These are phyloP conservation scores for Leccinellum luteum DNA, from an alignment of 768 basidiomycete species.

Conservation along the genomic window DNA sequence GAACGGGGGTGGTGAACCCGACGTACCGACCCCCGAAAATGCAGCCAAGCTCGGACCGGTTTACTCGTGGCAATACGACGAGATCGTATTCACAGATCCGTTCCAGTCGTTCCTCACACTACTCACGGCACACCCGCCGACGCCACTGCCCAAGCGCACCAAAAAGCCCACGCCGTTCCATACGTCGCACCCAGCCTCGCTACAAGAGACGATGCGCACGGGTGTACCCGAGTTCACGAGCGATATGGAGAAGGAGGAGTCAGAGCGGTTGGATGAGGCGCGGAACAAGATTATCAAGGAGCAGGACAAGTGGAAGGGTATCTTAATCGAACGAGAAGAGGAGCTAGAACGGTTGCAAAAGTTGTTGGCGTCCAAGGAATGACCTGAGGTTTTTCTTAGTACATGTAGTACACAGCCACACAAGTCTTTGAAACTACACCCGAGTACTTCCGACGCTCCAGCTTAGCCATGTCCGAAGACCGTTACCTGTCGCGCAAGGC, in stretches of 20 bases:
- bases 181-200: constrained; percentile 51
- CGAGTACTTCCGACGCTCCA: neutral
- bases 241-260: constrained; percentile 87
- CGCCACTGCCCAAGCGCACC: constrained; percentile 60
- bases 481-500: constrained; percentile 35
- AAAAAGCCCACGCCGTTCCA: constrained; percentile 74
- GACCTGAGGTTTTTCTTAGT: too few relatives aligned
- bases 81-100: constrained; percentile 94
- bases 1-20: constrained; percentile 41
- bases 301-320: constrained; percentile 67
- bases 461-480: constrained; percentile 29
- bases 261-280: constrained; percentile 74
- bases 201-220: constrained; percentile 61
- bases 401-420: neutral
- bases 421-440: neutral
- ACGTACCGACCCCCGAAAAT: constrained; percentile 63
- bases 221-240: constrained; percentile 81
- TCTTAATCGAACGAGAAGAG: constrained; percentile 77
- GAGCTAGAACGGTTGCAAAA: constrained; percentile 72
- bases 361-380: constrained; percentile 26
- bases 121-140: constrained; percentile 80
- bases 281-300: constrained; percentile 67
- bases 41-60: constrained; percentile 74
- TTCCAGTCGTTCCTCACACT: constrained; percentile 81
- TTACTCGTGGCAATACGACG: constrained; percentile 98